Evolutionary conservation across 768 basidiomycete species (phyloP).

Genomic region (Kwoniella dendrophila): DNA sequence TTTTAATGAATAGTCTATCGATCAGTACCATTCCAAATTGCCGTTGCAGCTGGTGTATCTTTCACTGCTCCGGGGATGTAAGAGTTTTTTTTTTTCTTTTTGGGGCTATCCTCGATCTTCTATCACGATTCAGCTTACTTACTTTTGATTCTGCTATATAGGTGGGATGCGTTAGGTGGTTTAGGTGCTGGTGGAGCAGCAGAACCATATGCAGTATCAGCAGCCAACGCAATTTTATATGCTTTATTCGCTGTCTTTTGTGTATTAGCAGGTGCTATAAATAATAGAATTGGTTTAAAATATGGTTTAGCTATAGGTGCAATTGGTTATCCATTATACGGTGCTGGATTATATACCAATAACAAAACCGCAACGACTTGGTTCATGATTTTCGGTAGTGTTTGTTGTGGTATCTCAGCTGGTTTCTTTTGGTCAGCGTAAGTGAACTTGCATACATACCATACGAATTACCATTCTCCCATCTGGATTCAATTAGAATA

Average conservation of each 20-base stretch:
- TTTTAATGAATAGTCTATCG: conserved; percentile 18
- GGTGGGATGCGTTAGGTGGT: conserved; percentile 43
- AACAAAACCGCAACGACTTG: conserved; percentile 38
- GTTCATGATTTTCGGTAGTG: conserved; percentile 47
- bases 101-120: too few species aligned
- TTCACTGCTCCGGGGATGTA: conserved; percentile 43
- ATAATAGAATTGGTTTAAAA: conserved; percentile 39
- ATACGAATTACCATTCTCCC: not conserved
- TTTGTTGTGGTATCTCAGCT: conserved; percentile 43
- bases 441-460: conserved; percentile 9
- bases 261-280: conserved; percentile 38
- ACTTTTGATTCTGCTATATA: too few species aligned
- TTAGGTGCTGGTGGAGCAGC: conserved; percentile 39
- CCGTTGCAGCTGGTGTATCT: conserved; percentile 29
- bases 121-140: too few species aligned
- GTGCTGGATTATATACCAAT: conserved; percentile 47
- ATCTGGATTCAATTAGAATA: not conserved
- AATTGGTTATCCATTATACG: conserved; percentile 43
- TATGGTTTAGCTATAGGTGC: conserved; percentile 39
- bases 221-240: conserved; percentile 39
- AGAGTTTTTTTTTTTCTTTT: conserved; percentile 3
- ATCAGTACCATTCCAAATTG: conserved; percentile 32
- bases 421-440: conserved; percentile 45
- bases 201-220: conserved; percentile 38
- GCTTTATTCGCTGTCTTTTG: conserved; percentile 35